These are phyloP conservation scores for Torulaspora globosa DNA, from an alignment of 1,139 yeast species.

Conservation along the genomic window DNA sequence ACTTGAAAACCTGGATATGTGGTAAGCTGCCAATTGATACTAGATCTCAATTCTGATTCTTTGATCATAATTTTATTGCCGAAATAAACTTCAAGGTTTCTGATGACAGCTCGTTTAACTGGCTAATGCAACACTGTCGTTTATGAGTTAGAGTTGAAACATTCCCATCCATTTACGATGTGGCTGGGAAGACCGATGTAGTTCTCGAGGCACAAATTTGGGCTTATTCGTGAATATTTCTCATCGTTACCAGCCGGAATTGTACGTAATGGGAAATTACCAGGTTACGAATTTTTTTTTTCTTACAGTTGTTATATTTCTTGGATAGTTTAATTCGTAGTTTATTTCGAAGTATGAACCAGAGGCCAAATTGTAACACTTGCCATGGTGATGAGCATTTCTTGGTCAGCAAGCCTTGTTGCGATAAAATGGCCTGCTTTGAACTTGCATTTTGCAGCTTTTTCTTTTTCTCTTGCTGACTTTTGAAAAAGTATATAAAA, in stretches of 20 bases:
- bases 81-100: background rate
- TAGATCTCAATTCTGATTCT: background rate
- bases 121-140: background rate
- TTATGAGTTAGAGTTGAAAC: background rate
- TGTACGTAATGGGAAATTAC: slow-evolving; percentile 5
- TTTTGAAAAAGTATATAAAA: slow-evolving; percentile 12
- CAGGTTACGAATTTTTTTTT: background rate
- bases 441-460: background rate
- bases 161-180: background rate
- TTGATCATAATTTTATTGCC: background rate
- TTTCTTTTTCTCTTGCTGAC: slow-evolving; percentile 6
- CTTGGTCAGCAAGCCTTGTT: background rate
- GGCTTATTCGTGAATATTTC: background rate
- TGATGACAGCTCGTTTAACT: background rate
- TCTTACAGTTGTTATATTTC: background rate
- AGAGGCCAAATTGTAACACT: background rate
- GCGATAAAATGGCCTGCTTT: slow-evolving; percentile 5
- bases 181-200: background rate
- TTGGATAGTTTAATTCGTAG: background rate
- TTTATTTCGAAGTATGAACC: background rate
- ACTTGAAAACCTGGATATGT: background rate
- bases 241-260: slow-evolving; percentile 1
- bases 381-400: background rate
- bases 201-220: background rate
- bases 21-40: background rate